Evolutionary conservation across 441 rosid genomes (phyloP).

Genomic region (Bocquillonia castaneifolia): DNA sequence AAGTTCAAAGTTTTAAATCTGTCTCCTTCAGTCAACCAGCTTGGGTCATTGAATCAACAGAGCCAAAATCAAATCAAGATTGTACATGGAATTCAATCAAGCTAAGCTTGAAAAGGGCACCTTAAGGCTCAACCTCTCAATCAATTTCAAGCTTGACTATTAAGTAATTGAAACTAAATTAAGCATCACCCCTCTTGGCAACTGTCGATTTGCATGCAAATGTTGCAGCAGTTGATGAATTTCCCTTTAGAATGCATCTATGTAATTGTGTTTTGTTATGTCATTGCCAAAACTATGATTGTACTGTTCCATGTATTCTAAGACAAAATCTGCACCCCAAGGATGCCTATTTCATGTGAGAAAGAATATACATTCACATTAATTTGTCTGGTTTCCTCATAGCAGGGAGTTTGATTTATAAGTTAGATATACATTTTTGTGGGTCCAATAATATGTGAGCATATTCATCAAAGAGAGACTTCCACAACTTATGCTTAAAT

Average conservation of each 20-base stretch:
- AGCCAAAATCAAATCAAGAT: neutral
- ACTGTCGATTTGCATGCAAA: neutral
- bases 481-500: neutral
- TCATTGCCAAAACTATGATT: neutral
- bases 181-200: neutral
- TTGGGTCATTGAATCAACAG: neutral
- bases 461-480: constrained; percentile 3
- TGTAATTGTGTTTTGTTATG: neutral
- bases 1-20: neutral
- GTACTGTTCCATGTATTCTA: neutral
- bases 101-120: neutral
- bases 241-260: neutral
- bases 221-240: neutral
- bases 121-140: neutral
- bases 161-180: neutral
- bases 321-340: too few relatives aligned
- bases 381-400: neutral
- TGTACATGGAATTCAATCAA: neutral
- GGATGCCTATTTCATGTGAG: neutral
- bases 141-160: neutral
- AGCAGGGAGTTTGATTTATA: neutral
- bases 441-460: neutral
- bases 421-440: neutral
- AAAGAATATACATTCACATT: neutral
- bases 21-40: neutral